phyloP scores from a whole-genome alignment of 352 stramenopile genomes.

The Phytophthora macrochlamydospora region DNA sequence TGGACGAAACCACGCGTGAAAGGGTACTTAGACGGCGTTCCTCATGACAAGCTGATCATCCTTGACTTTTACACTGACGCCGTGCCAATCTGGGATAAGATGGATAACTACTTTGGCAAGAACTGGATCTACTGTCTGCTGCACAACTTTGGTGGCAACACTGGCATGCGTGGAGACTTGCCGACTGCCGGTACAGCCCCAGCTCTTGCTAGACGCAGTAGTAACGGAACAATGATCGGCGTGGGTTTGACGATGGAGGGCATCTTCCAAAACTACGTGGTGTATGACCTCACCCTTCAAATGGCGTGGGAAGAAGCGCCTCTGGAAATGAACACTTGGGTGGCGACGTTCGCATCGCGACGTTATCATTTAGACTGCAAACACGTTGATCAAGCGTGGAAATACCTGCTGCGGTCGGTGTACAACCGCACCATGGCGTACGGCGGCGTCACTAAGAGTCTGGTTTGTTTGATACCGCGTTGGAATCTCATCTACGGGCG shows the following conservation, averaged over 20 bases:
- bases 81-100: slow-evolving; percentile 69
- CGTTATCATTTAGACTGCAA: slow-evolving; percentile 63
- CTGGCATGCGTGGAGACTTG: slow-evolving; percentile 76
- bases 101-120: slow-evolving; percentile 83
- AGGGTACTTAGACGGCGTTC: slow-evolving; percentile 60
- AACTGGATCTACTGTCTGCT: slow-evolving; percentile 86
- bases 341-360: slow-evolving; percentile 49
- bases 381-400: slow-evolving; percentile 56
- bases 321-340: slow-evolving; percentile 46
- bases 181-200: slow-evolving; percentile 58
- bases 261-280: slow-evolving; percentile 87
- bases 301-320: slow-evolving; percentile 66
- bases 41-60: slow-evolving; percentile 71
- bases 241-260: slow-evolving; percentile 84
- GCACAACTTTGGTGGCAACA: slow-evolving; percentile 83
- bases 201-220: slow-evolving; percentile 37
- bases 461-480: slow-evolving; percentile 66
- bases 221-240: slow-evolving; percentile 73
- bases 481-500: slow-evolving; percentile 61
- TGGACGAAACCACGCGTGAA: slow-evolving; percentile 66
- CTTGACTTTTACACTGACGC: slow-evolving; percentile 82
- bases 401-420: slow-evolving; percentile 52
- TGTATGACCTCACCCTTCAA: slow-evolving; percentile 78
- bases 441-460: slow-evolving; percentile 76
- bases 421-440: slow-evolving; percentile 75